A percentile compares a stretch with the other conserved stretches of the same genome.
These are phyloP conservation scores for Exophiala sideris DNA, from an alignment of 2,329 filamentous ascomycete genomes.

Conservation along the genomic window DNA sequence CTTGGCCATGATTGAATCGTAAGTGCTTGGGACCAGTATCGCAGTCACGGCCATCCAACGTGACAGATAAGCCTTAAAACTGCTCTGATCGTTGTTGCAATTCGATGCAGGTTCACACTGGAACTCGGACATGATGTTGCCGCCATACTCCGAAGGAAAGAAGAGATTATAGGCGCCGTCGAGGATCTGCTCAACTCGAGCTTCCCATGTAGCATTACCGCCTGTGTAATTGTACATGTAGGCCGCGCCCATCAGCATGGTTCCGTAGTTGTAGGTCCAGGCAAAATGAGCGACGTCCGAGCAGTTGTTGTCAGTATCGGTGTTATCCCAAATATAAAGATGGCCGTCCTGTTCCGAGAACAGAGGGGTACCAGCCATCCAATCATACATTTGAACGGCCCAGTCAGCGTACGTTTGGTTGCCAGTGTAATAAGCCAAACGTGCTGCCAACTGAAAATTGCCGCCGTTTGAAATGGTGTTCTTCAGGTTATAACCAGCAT, in stretches of 20 bases:
- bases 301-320: conserved; percentile 57
- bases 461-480: conserved; percentile 53
- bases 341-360: conserved; percentile 52
- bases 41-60: conserved; percentile 62
- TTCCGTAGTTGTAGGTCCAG: conserved; percentile 64
- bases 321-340: conserved; percentile 60
- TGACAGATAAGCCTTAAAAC: conserved; percentile 68
- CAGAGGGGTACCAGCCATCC: conserved; percentile 52
- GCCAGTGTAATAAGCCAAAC: conserved; percentile 38
- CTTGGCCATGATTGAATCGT: conserved; percentile 54
- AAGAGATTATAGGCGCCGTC: conserved; percentile 47
- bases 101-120: conserved; percentile 59
- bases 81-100: conserved; percentile 69
- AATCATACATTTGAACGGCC: conserved; percentile 43
- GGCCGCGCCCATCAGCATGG: conserved; percentile 58
- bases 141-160: conserved; percentile 45
- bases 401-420: conserved; percentile 39
- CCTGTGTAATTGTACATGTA: conserved; percentile 66
- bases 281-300: conserved; percentile 58
- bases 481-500: conserved; percentile 50
- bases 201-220: conserved; percentile 54
- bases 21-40: conserved; percentile 60
- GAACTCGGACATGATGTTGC: conserved; percentile 62
- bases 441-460: conserved; percentile 49
- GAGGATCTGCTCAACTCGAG: conserved; percentile 55